A percentile compares a stretch with the other conserved stretches of the same genome.
phyloP scores from a whole-genome alignment of 2,329 filamentous ascomycete species.

The Rugonectria rugulosa region DNA sequence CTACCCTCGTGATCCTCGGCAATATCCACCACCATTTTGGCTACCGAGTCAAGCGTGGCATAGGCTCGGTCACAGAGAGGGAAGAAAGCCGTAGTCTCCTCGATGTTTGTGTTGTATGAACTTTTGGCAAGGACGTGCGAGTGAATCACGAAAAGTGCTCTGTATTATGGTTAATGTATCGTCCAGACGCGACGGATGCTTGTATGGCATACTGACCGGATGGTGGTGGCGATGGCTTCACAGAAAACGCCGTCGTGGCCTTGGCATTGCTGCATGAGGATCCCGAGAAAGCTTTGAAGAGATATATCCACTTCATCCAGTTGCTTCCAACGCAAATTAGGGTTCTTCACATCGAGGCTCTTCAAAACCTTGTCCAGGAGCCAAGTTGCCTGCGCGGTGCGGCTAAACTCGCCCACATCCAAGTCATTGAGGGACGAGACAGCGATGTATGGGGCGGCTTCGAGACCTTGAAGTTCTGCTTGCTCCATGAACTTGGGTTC shows the following conservation, averaged over 20 bases:
- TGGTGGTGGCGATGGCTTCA: neutral
- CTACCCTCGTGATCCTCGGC: neutral
- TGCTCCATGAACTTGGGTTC: neutral
- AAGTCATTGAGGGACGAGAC: neutral
- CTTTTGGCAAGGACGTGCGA: slow-evolving; percentile 2
- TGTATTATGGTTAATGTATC: neutral
- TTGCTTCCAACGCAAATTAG: neutral
- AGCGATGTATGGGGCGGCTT: neutral
- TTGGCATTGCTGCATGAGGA: neutral
- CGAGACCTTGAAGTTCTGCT: neutral
- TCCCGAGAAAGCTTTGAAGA: neutral
- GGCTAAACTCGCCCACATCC: neutral
- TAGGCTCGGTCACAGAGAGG: neutral
- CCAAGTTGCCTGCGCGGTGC: slow-evolving; percentile 1
- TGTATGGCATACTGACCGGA: neutral
- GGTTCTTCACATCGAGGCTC: neutral
- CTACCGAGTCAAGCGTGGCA: neutral
- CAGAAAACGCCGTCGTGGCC: neutral
- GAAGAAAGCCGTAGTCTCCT: neutral
- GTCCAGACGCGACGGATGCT: neutral
- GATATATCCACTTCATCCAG: neutral
- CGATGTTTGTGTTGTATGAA: neutral
- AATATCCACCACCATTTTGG: slow-evolving; percentile 6
- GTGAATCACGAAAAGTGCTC: slow-evolving; percentile 1
- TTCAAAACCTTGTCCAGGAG: slow-evolving; percentile 7